Conservation (phyloP, 495 filamentous ascomycete genomes). For the Penicillium cataractarum region DNA sequence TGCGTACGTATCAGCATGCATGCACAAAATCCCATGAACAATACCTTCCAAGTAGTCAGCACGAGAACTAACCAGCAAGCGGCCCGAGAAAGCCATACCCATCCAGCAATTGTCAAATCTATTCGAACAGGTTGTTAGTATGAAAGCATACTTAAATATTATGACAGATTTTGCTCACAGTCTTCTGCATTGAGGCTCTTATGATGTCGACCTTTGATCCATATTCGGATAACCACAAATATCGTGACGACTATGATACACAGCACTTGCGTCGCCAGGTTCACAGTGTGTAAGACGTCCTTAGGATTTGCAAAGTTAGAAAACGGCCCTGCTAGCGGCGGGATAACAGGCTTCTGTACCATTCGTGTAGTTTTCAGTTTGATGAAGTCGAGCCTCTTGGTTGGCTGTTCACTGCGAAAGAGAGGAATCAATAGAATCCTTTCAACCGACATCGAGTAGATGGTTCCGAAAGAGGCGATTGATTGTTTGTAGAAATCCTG, state of each 20-base stretch:
- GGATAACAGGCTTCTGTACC: background rate
- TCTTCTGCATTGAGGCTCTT: background rate
- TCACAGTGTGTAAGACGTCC: background rate
- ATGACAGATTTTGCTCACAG: background rate
- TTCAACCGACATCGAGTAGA: background rate
- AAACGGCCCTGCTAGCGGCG: background rate
- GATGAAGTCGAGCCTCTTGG: background rate
- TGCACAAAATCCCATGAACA: background rate
- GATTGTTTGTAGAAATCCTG: background rate
- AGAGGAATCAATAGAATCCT: background rate
- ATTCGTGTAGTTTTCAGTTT: background rate
- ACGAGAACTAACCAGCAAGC: background rate
- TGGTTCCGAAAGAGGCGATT: background rate
- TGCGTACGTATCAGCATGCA: constrained; percentile 1
- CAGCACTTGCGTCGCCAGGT: background rate
- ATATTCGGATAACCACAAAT: background rate
- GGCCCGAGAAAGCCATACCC: background rate
- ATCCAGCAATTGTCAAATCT: constrained; percentile 1
- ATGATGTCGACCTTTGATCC: constrained; percentile 2
- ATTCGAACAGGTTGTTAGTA: background rate
- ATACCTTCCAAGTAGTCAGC: background rate
- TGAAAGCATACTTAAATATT: background rate
- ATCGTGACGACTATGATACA: constrained; percentile 1
- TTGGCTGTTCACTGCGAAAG: background rate
- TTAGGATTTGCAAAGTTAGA: background rate